Conservation (phyloP, 2,329 filamentous ascomycete species). For the Fusarium sublunatum region DNA sequence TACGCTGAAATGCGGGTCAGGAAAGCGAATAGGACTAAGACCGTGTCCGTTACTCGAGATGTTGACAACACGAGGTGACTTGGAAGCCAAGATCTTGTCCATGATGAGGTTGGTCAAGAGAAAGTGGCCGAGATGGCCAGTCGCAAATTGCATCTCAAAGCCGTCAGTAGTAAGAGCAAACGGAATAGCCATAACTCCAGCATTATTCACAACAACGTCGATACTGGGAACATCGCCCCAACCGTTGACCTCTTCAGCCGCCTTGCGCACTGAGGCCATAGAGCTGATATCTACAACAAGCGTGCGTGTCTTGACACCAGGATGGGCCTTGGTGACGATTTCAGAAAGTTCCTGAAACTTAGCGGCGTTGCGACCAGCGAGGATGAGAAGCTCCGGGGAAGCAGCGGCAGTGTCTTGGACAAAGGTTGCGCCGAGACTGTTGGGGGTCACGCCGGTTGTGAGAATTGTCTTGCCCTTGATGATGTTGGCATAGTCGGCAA, state of each 20-base stretch:
- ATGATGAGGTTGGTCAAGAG: conserved; percentile 59
- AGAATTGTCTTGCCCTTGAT: conserved; percentile 55
- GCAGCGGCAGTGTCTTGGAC: conserved; percentile 53
- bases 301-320: conserved; percentile 49
- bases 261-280: conserved; percentile 53
- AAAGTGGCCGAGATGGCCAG: conserved; percentile 60
- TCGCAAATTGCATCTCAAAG: conserved; percentile 57
- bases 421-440: conserved; percentile 54
- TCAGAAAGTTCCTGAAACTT: conserved; percentile 56
- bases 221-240: conserved; percentile 50
- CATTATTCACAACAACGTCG: conserved; percentile 58
- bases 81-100: conserved; percentile 53
- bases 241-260: conserved; percentile 51
- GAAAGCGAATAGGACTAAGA: conserved; percentile 48
- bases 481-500: conserved; percentile 44
- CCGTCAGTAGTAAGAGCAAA: conserved; percentile 51
- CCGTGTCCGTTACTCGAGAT: conserved; percentile 52
- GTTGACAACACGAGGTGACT: conserved; percentile 54
- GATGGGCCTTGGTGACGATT: conserved; percentile 48
- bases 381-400: conserved; percentile 56
- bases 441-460: conserved; percentile 56
- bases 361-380: conserved; percentile 56
- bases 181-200: conserved; percentile 55
- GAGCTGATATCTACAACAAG: conserved; percentile 56
- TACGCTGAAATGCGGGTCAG: conserved; percentile 50